Evolutionary conservation across 2,329 filamentous ascomycete genomes (phyloP), one percentile per base, ranked within the genome.

Genomic region (Ceratocystis destructans): DNA sequence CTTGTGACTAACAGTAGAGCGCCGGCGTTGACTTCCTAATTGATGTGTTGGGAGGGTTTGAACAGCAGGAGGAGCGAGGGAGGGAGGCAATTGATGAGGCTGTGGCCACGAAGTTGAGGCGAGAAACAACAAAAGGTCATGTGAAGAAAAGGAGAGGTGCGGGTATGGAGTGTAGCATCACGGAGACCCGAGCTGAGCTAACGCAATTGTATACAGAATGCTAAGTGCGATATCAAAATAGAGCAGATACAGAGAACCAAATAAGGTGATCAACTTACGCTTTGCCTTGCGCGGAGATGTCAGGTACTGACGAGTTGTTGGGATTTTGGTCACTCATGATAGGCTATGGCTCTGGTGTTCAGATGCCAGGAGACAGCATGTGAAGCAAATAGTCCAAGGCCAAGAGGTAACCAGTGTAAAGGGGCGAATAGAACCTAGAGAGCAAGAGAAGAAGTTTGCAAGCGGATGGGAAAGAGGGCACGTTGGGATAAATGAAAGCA

Each of bases 191-290:
- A 59, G 6, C 17, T 15, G 55, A 37, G 31, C 22, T 37, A 12
- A 31, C 15, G 55, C n/a, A 59, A 59, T 15, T 31, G 55, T 20
- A 25, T 6, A 28, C 28, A 41, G 37, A 15, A 15, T 41, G 1
- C 5, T 12, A 41, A 41, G 37, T 4, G 37, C 37, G 15, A 41
- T 41, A 41, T 41, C 10, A 41, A 41, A 41, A 41, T 12, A 41
- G 37, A 15, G 5, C 37, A 41, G 37, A 41, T 41, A 41, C 37
- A 41, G 37, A 15, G 10, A 41, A 41, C 10, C 33, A 3, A 37
- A 37, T 5, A 15, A 8, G 41, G n/a, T 22, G n/a, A 46, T 62
- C 1, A n/a, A 68, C 67, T 68, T 66, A 68, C 67, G 67, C 67
- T 66, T 55, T 65, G 15, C 61, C 64, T 37, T 61, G 10, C 15